Conservation (phyloP, 1,284 basidiomycete species). For the Dichomitus squalens region DNA sequence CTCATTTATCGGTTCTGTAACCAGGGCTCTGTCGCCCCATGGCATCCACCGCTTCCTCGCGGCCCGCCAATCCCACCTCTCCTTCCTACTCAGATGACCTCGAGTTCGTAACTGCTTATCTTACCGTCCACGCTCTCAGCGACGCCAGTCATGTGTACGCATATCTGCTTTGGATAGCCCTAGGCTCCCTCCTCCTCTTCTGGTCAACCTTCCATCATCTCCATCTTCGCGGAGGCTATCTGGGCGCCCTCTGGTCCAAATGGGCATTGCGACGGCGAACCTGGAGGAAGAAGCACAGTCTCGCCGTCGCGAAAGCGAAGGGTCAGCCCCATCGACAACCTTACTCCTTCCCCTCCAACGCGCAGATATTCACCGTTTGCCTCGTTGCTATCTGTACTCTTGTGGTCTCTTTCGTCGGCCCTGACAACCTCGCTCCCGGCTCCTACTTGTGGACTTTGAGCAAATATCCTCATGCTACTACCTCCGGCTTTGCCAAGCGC, state of each 20-base stretch:
- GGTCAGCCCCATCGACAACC: conserved; percentile 46
- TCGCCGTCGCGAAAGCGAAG: conserved; percentile 34
- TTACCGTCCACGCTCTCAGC: conserved; percentile 55
- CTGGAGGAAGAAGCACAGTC: conserved; percentile 43
- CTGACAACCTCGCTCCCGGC: conserved; percentile 73
- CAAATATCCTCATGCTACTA: conserved; percentile 27
- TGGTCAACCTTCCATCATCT: conserved; percentile 45
- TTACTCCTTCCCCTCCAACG: conserved; percentile 61
- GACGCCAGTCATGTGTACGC: conserved; percentile 55
- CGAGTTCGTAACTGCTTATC: conserved; percentile 59
- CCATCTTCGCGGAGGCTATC: conserved; percentile 41
- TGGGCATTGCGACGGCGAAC: conserved; percentile 59
- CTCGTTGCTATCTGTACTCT: conserved; percentile 47
- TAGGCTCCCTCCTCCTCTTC: conserved; percentile 43
- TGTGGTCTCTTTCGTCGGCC: conserved; percentile 60
- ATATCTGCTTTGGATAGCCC: conserved; percentile 54
- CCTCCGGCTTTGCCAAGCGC: conserved; percentile 28
- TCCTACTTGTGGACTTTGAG: conserved; percentile 44
- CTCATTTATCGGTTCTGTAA: conserved; percentile 7
- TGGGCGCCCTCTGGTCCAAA: conserved; percentile 54
- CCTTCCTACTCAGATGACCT: conserved; percentile 47
- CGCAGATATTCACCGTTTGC: conserved; percentile 52
- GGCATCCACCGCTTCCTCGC: conserved; percentile 25
- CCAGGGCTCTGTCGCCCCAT: not conserved
- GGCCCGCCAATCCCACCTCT: conserved; percentile 43